phyloP scores from a whole-genome alignment of 495 filamentous ascomycete species.

The Daldinia loculata region DNA sequence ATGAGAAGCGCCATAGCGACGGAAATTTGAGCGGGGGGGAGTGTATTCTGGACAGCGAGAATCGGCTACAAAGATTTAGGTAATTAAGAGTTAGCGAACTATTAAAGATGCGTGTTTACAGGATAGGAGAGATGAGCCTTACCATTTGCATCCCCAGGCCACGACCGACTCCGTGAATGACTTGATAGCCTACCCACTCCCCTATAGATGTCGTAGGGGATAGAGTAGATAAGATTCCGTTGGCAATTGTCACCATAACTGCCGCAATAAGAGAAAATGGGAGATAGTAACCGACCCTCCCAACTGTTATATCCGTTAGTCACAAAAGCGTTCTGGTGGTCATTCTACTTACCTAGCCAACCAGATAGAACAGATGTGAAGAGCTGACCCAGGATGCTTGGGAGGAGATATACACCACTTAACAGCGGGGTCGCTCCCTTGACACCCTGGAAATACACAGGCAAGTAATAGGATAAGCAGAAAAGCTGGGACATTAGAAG shows the following conservation, averaged over 20 bases:
- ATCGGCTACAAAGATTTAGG: background rate
- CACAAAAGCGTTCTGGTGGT: background rate
- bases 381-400: conserved; percentile 55
- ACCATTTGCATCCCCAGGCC: conserved; percentile 5
- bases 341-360: conserved; percentile 41
- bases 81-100: background rate
- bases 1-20: conserved; percentile 2
- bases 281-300: background rate
- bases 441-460: conserved; percentile 71
- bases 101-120: background rate
- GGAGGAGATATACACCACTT: conserved; percentile 58
- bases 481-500: conserved; percentile 42
- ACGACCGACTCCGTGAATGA: conserved; percentile 1
- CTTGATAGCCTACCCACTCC: conserved; percentile 2
- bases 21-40: conserved; percentile 3
- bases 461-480: conserved; percentile 58
- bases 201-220: background rate
- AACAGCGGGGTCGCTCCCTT: conserved; percentile 52
- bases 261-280: background rate
- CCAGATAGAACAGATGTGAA: conserved; percentile 52
- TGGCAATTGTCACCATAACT: conserved; percentile 4
- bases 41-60: conserved; percentile 1
- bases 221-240: background rate
- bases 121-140: background rate
- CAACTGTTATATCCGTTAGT: background rate